These are phyloP conservation scores for Monilinia fructicola DNA, from an alignment of 2,329 filamentous ascomycete genomes.

Conservation along the genomic window DNA sequence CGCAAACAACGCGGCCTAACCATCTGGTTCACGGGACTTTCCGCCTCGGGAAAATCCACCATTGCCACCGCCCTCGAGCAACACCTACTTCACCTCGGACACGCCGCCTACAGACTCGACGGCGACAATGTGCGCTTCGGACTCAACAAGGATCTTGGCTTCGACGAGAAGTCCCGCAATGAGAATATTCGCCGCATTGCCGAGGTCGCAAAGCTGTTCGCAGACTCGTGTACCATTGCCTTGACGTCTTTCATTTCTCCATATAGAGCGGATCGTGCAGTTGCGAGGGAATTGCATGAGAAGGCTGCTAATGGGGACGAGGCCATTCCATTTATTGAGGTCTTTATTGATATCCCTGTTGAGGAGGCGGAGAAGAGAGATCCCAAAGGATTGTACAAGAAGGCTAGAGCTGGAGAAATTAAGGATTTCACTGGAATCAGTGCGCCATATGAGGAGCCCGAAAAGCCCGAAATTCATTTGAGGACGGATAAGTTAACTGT, in stretches of 20 bases:
- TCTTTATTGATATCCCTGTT: conserved; percentile 87
- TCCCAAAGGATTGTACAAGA: conserved; percentile 97
- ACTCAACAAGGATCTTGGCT: conserved; percentile 95
- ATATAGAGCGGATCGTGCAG: conserved; percentile 80
- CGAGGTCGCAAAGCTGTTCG: conserved; percentile 91
- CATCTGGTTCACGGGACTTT: conserved; percentile 97
- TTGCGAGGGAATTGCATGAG: conserved; percentile 78
- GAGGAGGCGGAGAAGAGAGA: conserved; percentile 93
- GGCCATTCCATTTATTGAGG: conserved; percentile 85
- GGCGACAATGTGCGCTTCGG: conserved; percentile 98
- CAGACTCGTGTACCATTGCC: conserved; percentile 81
- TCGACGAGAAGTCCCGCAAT: conserved; percentile 87
- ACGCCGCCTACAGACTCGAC: conserved; percentile 88
- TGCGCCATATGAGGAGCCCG: conserved; percentile 89
- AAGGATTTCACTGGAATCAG: conserved; percentile 97
- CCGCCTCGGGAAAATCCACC: conserved; percentile 94
- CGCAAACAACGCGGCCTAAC: conserved; percentile 89
- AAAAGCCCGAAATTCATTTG: conserved; percentile 83
- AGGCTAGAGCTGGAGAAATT: conserved; percentile 89
- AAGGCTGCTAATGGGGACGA: conserved; percentile 54
- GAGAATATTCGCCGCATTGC: conserved; percentile 98
- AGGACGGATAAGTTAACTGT: conserved; percentile 78
- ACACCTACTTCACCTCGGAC: conserved; percentile 82
- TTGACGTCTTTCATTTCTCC: conserved; percentile 97
- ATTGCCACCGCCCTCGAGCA: conserved; percentile 96